Evolutionary conservation across 768 basidiomycete species (phyloP), one percentile per base, ranked within the genome.

Genomic region (Hericium rajendrae): DNA sequence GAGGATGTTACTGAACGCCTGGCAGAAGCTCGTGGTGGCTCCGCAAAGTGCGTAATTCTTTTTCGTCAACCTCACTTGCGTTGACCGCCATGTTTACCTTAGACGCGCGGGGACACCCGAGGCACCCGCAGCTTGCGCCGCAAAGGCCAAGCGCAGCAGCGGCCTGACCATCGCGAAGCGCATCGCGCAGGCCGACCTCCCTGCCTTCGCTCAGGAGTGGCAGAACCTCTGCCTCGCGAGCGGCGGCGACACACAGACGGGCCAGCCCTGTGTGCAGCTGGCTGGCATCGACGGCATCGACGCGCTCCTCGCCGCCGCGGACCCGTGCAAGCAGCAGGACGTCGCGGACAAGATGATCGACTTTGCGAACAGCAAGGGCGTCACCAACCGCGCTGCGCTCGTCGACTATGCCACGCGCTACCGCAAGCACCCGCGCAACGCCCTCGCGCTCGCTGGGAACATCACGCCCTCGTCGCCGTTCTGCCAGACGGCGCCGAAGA

Each of bases 401-500:
- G 76, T 78, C 58, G 67, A 67, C 16, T 71, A 74, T 55, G 78
- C 78, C 6, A 56, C 77, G 46, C 64, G 67, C 24, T 80, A 76
- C 65, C 70, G 74, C 18, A 62, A 68, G 54, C 72, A 78, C 59
- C 70, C 78, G 4, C 72, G 78, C 53, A 73, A 77, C 57, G 72
- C 76, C 1, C 68, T 77, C 43, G 64, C 73, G 55, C 70, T 78
- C 52, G 64, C 72, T 28, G 78, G 76, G 28, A 32, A 32, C 20
- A 68, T 76, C 46, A 63, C 72, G 32, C 78, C 77, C 6, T 75
- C 76, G n/a, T 76, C 74, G 11, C 70, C 73, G 18, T 83, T 80
- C 70, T 83, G 81, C 66, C 75, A 77, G 67, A 76, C 70, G 53
- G 75, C 78, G 0, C 79, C 81, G n/a, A 73, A 71, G 62, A 81